Evolutionary conservation across 768 basidiomycete genomes (phyloP).

Genomic region (Steccherinum ochraceum): DNA sequence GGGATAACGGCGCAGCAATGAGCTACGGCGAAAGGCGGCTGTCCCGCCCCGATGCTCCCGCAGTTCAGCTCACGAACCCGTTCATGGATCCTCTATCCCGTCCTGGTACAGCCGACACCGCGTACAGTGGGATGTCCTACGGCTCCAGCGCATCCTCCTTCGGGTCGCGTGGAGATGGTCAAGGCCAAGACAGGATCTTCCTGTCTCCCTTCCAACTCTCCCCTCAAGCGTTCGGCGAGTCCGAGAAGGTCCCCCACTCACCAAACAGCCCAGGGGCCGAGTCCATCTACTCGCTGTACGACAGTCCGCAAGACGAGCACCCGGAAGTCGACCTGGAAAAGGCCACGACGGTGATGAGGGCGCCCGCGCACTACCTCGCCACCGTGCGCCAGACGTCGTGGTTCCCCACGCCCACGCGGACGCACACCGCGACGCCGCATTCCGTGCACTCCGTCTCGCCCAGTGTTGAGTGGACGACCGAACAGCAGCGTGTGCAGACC

Average conservation of each 20-base stretch:
- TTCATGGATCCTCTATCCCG: slow-evolving; percentile 15
- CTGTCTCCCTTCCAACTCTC: background rate
- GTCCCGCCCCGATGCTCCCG: slow-evolving; percentile 3
- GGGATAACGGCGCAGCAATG: background rate
- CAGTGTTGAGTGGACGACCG: slow-evolving; percentile 14
- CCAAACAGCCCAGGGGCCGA: background rate
- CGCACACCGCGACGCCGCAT: slow-evolving; percentile 14
- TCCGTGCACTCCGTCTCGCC: slow-evolving; percentile 19
- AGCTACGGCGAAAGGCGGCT: background rate
- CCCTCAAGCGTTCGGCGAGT: background rate
- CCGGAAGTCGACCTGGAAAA: background rate
- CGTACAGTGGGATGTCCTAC: slow-evolving; percentile 4
- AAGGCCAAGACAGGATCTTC: background rate
- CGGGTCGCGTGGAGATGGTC: background rate
- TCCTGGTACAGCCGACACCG: slow-evolving; percentile 11
- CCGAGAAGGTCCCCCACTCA: background rate
- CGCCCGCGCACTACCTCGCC: background rate
- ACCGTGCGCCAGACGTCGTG: background rate
- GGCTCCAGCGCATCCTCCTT: background rate
- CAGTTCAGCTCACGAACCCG: slow-evolving; percentile 10
- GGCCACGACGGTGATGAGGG: background rate
- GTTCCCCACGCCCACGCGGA: slow-evolving; percentile 4
- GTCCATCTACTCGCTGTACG: slow-evolving; percentile 1
- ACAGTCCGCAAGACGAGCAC: background rate
- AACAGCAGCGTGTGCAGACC: background rate